These are phyloP conservation scores for Kwoniella sp. DNA, from an alignment of 768 basidiomycete genomes.

Conservation along the genomic window DNA sequence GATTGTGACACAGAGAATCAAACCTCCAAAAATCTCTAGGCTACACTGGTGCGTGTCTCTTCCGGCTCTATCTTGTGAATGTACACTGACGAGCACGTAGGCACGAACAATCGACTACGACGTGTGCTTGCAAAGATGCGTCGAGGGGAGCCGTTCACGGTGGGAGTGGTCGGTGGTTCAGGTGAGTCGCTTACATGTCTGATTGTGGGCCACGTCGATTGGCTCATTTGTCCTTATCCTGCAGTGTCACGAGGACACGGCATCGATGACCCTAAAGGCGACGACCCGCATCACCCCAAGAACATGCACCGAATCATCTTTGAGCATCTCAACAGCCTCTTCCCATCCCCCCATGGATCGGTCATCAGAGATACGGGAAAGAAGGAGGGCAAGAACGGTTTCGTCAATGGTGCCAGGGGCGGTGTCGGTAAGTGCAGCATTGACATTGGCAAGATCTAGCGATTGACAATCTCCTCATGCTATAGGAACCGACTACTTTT, in stretches of 20 bases:
- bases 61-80: too few relatives aligned
- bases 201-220: too few relatives aligned
- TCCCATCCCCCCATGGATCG: slow-evolving; percentile 25
- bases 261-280: slow-evolving; percentile 12
- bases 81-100: too few relatives aligned
- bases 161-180: slow-evolving; percentile 47
- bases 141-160: slow-evolving; percentile 39
- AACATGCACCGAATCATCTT: slow-evolving; percentile 42
- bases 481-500: slow-evolving; percentile 48
- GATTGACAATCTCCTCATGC: too few relatives aligned
- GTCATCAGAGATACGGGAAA: slow-evolving; percentile 20
- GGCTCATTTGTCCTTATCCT: background rate
- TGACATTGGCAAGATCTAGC: too few relatives aligned
- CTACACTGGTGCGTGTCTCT: slow-evolving; percentile 17
- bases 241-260: slow-evolving; percentile 37
- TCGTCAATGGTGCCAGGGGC: slow-evolving; percentile 51
- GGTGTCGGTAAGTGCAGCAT: slow-evolving; percentile 35
- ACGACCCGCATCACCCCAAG: slow-evolving; percentile 19
- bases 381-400: slow-evolving; percentile 35
- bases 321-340: slow-evolving; percentile 37
- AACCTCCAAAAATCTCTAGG: slow-evolving; percentile 20
- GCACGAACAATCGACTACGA: slow-evolving; percentile 36
- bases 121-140: slow-evolving; percentile 30
- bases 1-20: background rate
- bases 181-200: slow-evolving; percentile 33